A percentile compares a stretch with the other conserved stretches of the same genome.
Evolutionary conservation across 2,329 filamentous ascomycete genomes (phyloP).

Genomic region (Fusarium tuaranense): DNA sequence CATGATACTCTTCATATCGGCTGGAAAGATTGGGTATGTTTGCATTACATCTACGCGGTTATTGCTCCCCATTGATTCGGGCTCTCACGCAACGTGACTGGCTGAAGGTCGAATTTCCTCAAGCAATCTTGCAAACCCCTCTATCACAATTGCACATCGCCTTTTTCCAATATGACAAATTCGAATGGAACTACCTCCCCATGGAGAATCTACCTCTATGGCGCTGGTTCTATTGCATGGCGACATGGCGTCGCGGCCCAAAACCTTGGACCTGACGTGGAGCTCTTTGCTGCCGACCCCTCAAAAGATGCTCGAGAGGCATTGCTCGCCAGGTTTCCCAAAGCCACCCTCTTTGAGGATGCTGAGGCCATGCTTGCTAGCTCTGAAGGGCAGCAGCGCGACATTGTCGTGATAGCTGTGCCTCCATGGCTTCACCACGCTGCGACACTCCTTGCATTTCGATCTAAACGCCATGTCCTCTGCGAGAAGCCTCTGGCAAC

Average conservation of each 20-base stretch:
- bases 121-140: neutral
- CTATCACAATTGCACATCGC: neutral
- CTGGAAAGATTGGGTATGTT: neutral
- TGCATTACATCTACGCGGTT: neutral
- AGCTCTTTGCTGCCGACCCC: slow-evolving; percentile 23
- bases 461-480: slow-evolving; percentile 20
- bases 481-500: slow-evolving; percentile 28
- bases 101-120: neutral
- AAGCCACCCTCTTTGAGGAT: slow-evolving; percentile 16
- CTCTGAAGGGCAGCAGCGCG: slow-evolving; percentile 8
- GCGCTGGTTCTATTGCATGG: slow-evolving; percentile 25
- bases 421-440: slow-evolving; percentile 23
- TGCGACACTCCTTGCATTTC: slow-evolving; percentile 17
- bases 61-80: neutral
- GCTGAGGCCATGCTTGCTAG: slow-evolving; percentile 17
- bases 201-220: slow-evolving; percentile 22
- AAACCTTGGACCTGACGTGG: slow-evolving; percentile 1
- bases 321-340: slow-evolving; percentile 17
- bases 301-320: slow-evolving; percentile 16
- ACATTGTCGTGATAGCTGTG: slow-evolving; percentile 27
- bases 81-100: neutral
- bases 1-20: neutral
- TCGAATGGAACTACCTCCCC: neutral
- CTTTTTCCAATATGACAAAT: too few relatives aligned
- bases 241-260: slow-evolving; percentile 19